These are phyloP conservation scores for Neurospora sp. DNA, from an alignment of 495 filamentous ascomycete species.

Conservation along the genomic window DNA sequence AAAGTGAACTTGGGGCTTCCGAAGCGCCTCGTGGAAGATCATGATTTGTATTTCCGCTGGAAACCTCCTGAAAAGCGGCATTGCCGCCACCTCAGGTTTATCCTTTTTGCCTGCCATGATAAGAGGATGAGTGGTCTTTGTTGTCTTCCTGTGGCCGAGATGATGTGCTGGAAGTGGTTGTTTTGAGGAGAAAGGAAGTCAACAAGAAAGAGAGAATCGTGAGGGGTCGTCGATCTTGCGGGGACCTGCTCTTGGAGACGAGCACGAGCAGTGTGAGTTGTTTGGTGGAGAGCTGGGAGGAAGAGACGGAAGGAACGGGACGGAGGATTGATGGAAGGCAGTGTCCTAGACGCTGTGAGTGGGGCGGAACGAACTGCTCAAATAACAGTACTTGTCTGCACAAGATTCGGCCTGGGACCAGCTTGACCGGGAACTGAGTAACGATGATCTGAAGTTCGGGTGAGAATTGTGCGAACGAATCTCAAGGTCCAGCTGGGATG, in stretches of 20 bases:
- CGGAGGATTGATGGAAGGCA: not conserved
- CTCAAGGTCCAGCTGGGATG: too few relatives aligned
- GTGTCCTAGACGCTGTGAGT: not conserved
- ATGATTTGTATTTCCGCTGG: constrained; percentile 7
- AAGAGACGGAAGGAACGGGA: not conserved
- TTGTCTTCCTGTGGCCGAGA: not conserved
- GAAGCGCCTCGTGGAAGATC: constrained; percentile 10
- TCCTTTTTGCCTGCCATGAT: not conserved
- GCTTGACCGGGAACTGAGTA: not conserved
- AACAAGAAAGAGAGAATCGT: not conserved
- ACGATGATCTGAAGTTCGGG: too few relatives aligned
- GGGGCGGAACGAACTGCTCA: not conserved
- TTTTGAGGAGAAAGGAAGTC: not conserved
- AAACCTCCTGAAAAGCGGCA: not conserved
- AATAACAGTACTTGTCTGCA: not conserved
- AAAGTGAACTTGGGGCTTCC: constrained; percentile 12
- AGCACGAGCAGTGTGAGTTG: not conserved
- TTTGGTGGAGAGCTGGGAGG: not conserved
- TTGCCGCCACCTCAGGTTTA: not conserved
- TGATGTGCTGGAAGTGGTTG: not conserved
- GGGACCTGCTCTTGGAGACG: not conserved
- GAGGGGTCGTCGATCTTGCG: not conserved
- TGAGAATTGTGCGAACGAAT: too few relatives aligned
- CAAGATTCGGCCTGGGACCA: not conserved
- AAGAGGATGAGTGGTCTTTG: not conserved